Percentiles rank a stretch among this genome's conserved stretches.
Evolutionary conservation across 176 grass and related monocot genomes (phyloP).

Genomic region (Eleusine indica): DNA sequence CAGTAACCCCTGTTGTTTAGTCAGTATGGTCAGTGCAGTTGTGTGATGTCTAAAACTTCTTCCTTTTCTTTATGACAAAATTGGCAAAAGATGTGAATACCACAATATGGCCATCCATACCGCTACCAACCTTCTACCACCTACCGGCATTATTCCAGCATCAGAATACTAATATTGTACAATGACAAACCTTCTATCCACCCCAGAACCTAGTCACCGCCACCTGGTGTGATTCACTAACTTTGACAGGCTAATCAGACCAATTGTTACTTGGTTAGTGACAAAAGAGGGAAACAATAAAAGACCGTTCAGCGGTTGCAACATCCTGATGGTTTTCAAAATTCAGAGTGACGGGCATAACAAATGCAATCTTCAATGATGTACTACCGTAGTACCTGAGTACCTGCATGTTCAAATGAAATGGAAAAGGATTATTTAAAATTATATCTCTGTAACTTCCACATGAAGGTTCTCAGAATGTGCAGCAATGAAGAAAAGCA

Average conservation of each 20-base stretch:
- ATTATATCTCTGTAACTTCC: background rate
- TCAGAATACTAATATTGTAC: constrained; percentile 8
- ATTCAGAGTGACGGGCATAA: constrained; percentile 3
- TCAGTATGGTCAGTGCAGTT: constrained; percentile 19
- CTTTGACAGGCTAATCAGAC: background rate
- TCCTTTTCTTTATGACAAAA: constrained; percentile 18
- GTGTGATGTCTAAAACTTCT: constrained; percentile 35
- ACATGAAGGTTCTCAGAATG: background rate
- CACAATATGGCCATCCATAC: background rate
- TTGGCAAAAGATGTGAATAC: background rate
- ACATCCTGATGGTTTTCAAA: background rate
- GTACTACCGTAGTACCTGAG: background rate
- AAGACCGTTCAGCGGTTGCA: background rate
- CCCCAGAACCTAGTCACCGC: constrained; percentile 6
- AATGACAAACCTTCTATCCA: constrained; percentile 22
- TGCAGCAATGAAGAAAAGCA: constrained; percentile 22
- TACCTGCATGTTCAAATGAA: background rate
- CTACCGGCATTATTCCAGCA: background rate
- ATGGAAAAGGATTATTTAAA: background rate
- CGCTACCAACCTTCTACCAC: constrained; percentile 7
- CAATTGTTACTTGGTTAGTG: background rate
- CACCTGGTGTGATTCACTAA: constrained; percentile 23
- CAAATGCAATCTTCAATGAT: background rate
- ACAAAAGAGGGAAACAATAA: background rate
- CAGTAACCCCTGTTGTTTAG: constrained; percentile 31